Evolutionary conservation across 257 asterid species (phyloP), one percentile per base, ranked within the genome.

Genomic region (Nyctanthes arbortristis): DNA sequence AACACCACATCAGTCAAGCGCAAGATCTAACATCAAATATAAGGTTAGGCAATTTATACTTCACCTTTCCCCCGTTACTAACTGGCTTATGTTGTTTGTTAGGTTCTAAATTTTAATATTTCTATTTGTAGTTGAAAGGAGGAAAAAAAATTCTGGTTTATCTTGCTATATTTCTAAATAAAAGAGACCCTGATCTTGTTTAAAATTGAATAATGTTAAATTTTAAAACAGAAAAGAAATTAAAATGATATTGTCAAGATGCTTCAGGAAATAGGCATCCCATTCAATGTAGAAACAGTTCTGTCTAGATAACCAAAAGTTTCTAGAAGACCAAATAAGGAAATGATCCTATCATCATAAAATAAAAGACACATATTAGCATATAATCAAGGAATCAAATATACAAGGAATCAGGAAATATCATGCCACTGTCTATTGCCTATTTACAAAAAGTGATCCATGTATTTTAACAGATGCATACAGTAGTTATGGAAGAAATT

Each of bases 21-120:
- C 88, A 87, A 66, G 94, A 91, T 78, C 87, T 78, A 65, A 70
- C 73, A 73, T 79, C 91, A 74, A 89, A 75, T 71, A 86, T 94
- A 81, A 61, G 97, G 99, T 91, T 80, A 30, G 96, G 79, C 57
- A 66, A 72, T 32, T 43, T 63, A 58, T 75, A 52, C n/a, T 66
- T 72, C 39, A 54, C 24, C 54, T 62, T 69, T 76, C 47, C 66
- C 61, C 36, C 8, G 69, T 43, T 73, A 43, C 40, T 27, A 32
- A 7, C 65, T 32, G 47, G 22, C 13, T 61, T 10, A 68, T 63
- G 22, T 65, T 66, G 60, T 79, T 71, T 62, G 40, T 30, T 47
- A 45, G 7, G 25, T 25, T 62, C 61, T 33, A 36, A 45, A 45
- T 72, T 30, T 39, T 24, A n/a, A 25, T 31, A 32, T 8, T 39